Evolutionary conservation across 192 early-diverging fungal species (phyloP).

Genomic region (Radiomyces spectabilis): DNA sequence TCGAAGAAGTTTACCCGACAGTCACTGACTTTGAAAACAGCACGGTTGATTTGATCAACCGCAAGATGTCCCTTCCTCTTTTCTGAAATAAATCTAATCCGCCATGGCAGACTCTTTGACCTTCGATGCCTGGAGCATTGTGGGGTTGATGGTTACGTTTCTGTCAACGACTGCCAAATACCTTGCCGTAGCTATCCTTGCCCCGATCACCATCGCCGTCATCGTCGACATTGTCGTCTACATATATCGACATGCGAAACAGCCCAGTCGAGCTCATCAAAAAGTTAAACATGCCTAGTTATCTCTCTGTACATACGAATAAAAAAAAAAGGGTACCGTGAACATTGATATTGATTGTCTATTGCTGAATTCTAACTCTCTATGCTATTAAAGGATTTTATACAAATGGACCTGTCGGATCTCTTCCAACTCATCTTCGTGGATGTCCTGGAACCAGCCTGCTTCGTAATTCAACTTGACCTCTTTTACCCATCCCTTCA

Average conservation of each 20-base stretch:
- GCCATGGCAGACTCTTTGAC: no score
- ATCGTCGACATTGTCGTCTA: not conserved
- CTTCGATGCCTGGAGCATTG: no score
- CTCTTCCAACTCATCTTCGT: slow-evolving; percentile 45
- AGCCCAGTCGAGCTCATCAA: not conserved
- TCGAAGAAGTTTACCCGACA: no score
- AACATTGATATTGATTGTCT: not conserved
- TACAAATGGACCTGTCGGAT: slow-evolving; percentile 50
- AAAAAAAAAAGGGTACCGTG: not conserved
- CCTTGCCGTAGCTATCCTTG: not conserved
- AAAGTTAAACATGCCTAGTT: no score
- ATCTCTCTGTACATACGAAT: no score
- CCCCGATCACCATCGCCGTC: not conserved
- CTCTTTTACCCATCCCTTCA: slow-evolving; percentile 41
- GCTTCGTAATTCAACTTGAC: slow-evolving; percentile 37
- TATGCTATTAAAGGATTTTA: slow-evolving; percentile 33
- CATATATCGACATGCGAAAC: not conserved
- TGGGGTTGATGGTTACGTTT: no score
- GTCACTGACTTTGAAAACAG: no score
- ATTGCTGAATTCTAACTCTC: not conserved
- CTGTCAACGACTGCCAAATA: not conserved
- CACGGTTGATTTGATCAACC: no score
- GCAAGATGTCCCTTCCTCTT: no score
- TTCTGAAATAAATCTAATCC: no score
- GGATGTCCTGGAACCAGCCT: slow-evolving; percentile 40